A percentile compares a stretch with the other conserved stretches of the same genome.
phyloP scores from a whole-genome alignment of 2,329 filamentous ascomycete genomes.

The Teratosphaeria destructans region DNA sequence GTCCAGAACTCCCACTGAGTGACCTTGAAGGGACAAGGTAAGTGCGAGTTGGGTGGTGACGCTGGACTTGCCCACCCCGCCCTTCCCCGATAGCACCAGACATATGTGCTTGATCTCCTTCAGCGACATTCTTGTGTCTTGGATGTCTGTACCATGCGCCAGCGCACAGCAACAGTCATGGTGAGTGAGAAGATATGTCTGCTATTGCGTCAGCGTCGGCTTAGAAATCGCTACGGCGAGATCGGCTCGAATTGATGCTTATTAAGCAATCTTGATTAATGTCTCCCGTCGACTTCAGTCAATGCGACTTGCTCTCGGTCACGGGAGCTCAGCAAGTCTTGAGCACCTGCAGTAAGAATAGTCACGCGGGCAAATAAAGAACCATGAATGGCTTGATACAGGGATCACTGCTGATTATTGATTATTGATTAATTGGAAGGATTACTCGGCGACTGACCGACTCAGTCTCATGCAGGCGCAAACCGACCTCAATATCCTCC shows the following conservation, averaged over 20 bases:
- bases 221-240: neutral
- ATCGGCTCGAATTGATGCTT: neutral
- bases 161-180: neutral
- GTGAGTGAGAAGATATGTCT: neutral
- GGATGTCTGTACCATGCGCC: neutral
- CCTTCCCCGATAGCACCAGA: slow-evolving; percentile 88
- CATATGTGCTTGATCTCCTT: slow-evolving; percentile 3
- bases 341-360: too few species aligned
- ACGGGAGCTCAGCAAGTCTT: too few species aligned
- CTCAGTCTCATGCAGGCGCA: too few species aligned
- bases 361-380: too few species aligned
- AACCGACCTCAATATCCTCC: too few species aligned
- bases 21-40: slow-evolving; percentile 71
- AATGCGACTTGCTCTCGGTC: neutral
- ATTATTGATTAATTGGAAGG: too few species aligned
- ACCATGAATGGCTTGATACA: too few species aligned
- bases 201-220: neutral
- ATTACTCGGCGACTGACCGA: too few species aligned
- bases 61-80: slow-evolving; percentile 94
- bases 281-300: neutral
- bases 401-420: too few species aligned
- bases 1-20: slow-evolving; percentile 89
- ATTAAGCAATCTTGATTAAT: neutral
- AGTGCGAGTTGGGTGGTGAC: slow-evolving; percentile 94
- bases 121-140: slow-evolving; percentile 1